Conservation (phyloP, 2,329 filamentous ascomycete genomes). For the Fusarium clavum region DNA sequence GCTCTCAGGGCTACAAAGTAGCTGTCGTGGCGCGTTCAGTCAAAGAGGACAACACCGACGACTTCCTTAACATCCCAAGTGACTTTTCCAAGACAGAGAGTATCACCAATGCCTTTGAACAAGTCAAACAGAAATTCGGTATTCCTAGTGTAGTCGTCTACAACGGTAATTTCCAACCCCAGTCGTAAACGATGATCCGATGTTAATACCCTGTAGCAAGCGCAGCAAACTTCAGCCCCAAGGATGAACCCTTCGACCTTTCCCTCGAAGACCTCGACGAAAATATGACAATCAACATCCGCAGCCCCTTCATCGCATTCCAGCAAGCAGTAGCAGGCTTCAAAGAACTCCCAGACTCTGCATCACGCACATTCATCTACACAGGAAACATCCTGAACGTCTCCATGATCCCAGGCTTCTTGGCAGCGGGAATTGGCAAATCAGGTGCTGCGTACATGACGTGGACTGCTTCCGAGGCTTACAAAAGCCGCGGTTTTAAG, state of each 20-base stretch:
- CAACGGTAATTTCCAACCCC: too few species aligned
- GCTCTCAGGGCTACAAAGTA: slow-evolving; percentile 43
- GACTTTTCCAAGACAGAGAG: slow-evolving; percentile 52
- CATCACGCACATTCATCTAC: slow-evolving; percentile 57
- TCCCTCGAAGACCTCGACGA: slow-evolving; percentile 20
- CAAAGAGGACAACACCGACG: slow-evolving; percentile 36
- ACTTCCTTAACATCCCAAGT: slow-evolving; percentile 50
- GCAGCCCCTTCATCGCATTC: slow-evolving; percentile 28
- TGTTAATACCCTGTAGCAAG: slow-evolving; percentile 20
- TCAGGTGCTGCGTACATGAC: slow-evolving; percentile 50
- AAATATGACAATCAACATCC: slow-evolving; percentile 19
- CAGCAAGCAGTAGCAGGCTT: slow-evolving; percentile 32
- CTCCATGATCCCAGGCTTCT: slow-evolving; percentile 46
- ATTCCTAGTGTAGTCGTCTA: slow-evolving; percentile 35
- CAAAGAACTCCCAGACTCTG: slow-evolving; percentile 44
- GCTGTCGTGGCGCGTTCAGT: slow-evolving; percentile 42
- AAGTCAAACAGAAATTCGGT: slow-evolving; percentile 32
- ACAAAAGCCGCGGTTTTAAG: slow-evolving; percentile 52
- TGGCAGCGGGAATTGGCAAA: slow-evolving; percentile 56
- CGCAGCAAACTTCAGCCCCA: slow-evolving; percentile 5
- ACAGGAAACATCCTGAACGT: slow-evolving; percentile 58
- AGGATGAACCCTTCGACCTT: slow-evolving; percentile 25
- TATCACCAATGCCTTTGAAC: slow-evolving; percentile 27
- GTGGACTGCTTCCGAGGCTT: slow-evolving; percentile 48
- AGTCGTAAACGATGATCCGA: too few species aligned